Evolutionary conservation across 2,329 filamentous ascomycete genomes (phyloP).

Genomic region (Hymenoscyphus fraxineus): DNA sequence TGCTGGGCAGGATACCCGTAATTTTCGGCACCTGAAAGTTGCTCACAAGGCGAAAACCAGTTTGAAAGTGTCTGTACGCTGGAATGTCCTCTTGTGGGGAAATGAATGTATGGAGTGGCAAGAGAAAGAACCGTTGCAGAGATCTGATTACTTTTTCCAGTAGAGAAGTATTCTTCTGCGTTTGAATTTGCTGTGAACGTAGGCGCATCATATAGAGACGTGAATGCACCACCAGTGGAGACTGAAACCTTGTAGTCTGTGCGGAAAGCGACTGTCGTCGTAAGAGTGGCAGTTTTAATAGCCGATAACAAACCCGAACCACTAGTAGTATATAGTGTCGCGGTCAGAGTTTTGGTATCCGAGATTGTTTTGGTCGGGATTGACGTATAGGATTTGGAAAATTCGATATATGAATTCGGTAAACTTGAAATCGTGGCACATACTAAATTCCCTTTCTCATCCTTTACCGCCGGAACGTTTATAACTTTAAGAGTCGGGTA

Average conservation of each 20-base stretch:
- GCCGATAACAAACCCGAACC: conserved; percentile 3
- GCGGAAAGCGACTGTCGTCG: neutral
- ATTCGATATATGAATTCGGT: neutral
- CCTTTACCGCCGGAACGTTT: conserved; percentile 11
- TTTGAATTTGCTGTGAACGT: conserved; percentile 12
- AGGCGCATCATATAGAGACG: conserved; percentile 7
- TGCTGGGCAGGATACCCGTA: conserved; percentile 11
- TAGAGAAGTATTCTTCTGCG: conserved; percentile 14
- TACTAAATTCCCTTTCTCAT: conserved; percentile 9
- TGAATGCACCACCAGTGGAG: conserved; percentile 6
- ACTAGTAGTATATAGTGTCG: conserved; percentile 6
- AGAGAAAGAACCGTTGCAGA: conserved; percentile 6
- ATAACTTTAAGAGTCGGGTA: conserved; percentile 17
- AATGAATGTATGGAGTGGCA: conserved; percentile 11
- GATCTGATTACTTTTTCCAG: neutral
- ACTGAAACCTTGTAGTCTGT: neutral
- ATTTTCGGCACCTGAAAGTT: conserved; percentile 9
- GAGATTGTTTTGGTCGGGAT: neutral
- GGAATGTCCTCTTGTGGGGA: conserved; percentile 7
- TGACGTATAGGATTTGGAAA: neutral
- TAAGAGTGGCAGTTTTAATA: conserved; percentile 4
- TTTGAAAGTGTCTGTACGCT: conserved; percentile 1
- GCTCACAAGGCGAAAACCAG: neutral
- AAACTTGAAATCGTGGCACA: conserved; percentile 13
- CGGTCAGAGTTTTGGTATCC: neutral